Evolutionary conservation across 2,329 filamentous ascomycete genomes (phyloP).

Genomic region (Fusarium longipes): DNA sequence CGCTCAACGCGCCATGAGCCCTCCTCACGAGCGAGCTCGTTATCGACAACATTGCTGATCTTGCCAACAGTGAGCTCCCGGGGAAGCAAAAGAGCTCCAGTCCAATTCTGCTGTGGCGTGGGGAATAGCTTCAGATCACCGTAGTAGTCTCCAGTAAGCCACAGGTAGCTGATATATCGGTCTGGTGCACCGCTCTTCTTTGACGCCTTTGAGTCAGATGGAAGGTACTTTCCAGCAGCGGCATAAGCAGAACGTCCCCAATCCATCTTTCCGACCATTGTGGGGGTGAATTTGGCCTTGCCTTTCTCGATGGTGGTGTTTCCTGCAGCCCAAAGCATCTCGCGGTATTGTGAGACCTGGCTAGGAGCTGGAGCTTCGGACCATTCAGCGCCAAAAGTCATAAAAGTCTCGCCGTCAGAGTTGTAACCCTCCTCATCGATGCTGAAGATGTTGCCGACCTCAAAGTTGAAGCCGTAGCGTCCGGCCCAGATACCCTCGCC

Average conservation of each 20-base stretch:
- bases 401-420: constrained; percentile 53
- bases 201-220: constrained; percentile 53
- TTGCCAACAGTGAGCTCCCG: constrained; percentile 56
- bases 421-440: constrained; percentile 55
- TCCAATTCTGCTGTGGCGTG: constrained; percentile 57
- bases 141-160: constrained; percentile 58
- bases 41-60: constrained; percentile 55
- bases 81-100: constrained; percentile 55
- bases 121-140: constrained; percentile 52
- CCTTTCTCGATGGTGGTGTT: constrained; percentile 47
- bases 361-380: constrained; percentile 53
- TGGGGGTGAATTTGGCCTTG: constrained; percentile 52
- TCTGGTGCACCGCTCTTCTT: constrained; percentile 53
- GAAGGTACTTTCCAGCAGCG: constrained; percentile 56
- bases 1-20: constrained; percentile 54
- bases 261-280: constrained; percentile 56
- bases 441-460: constrained; percentile 57
- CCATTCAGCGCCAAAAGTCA: constrained; percentile 58
- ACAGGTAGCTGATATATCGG: constrained; percentile 55
- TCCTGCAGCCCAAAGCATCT: constrained; percentile 57
- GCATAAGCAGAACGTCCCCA: constrained; percentile 57
- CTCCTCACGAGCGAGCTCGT: constrained; percentile 52
- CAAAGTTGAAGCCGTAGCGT: constrained; percentile 58
- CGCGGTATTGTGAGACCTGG: constrained; percentile 53
- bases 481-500: constrained; percentile 52